Evolutionary conservation across 768 basidiomycete species (phyloP), one percentile per base, ranked within the genome.

Genomic region (Trametes villosa): DNA sequence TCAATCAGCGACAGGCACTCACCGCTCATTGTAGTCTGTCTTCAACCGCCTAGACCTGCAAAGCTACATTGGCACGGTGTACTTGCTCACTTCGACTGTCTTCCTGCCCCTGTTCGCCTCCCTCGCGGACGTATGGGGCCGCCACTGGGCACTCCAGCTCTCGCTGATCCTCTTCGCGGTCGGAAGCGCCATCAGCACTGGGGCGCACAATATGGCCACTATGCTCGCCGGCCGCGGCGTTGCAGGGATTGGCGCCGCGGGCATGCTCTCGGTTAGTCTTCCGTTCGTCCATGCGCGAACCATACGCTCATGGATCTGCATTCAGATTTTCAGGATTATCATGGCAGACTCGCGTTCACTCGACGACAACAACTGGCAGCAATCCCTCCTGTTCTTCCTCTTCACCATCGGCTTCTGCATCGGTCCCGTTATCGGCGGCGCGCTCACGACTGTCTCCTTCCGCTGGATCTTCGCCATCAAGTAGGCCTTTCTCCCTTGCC

Each of bases 381-480:
- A 73, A 48, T 67, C 75, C 7, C 65, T 76, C 47, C 31, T 81
- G n/a, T 77, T 81, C 64, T 33, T 80, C 5, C 72, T 83, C 4
- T 83, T 81, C 66, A 52, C 73, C 0, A 54, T 80, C 44, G 81
- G 82, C 0, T 83, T 71, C 52, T 70, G 69, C 31, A 51, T 76
- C 7, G 83, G 82, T 2, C 83, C 83, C 0, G 67, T 77, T 42
- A 75, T 82, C 50, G 79, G 79, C 6, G 82, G 81, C 9, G 76
- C 62, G 26, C 67, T 83, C 15, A 68, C 77, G 2, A 62, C 67
- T 1, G 67, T 76, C 9, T 78, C 69, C 50, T 83, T 81, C 68
- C 76, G 83, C 22, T 84, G 82, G 83, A 77, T 84, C 17, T 84
- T 83, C 59, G 83, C 76, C 3, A 83, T 84, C 72, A 84, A 84